phyloP scores from a whole-genome alignment of 805 yeast species.

The Yamadazyma paraphyllophila region DNA sequence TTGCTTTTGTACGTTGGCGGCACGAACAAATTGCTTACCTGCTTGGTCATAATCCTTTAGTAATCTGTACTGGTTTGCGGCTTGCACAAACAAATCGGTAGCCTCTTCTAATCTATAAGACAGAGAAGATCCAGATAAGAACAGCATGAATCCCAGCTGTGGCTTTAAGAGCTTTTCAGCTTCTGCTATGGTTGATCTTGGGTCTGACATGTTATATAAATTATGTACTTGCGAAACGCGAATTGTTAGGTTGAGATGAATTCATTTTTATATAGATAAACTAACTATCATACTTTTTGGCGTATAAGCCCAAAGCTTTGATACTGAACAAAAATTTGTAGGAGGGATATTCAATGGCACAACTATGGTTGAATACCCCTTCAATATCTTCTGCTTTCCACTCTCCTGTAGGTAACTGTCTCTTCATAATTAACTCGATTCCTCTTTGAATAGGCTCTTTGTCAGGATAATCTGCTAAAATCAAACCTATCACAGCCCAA shows the following conservation, averaged over 20 bases:
- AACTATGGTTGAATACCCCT: conserved; percentile 90
- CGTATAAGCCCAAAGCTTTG: conserved; percentile 83
- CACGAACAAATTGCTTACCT: conserved; percentile 80
- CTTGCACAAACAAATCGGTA: conserved; percentile 83
- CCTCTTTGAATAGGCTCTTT: conserved; percentile 61
- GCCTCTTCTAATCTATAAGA: conserved; percentile 83
- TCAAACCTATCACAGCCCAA: conserved; percentile 84
- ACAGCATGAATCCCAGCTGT: conserved; percentile 66
- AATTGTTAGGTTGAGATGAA: neutral
- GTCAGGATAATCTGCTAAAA: conserved; percentile 80
- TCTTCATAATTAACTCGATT: conserved; percentile 54
- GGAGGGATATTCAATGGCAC: conserved; percentile 95
- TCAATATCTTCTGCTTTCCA: conserved; percentile 84
- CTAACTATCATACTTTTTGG: conserved; percentile 27
- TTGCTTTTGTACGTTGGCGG: conserved; percentile 74
- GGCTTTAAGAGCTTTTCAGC: conserved; percentile 50
- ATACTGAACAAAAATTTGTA: conserved; percentile 87
- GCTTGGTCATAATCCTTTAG: conserved; percentile 72
- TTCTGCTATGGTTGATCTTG: conserved; percentile 42
- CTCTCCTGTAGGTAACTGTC: conserved; percentile 76
- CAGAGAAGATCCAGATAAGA: conserved; percentile 60
- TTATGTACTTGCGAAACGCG: neutral
- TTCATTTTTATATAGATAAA: neutral
- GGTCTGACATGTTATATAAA: conserved; percentile 39
- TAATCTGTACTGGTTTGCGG: conserved; percentile 85